Evolutionary conservation across 345 rosid genomes (phyloP), one percentile per base, ranked within the genome.

Genomic region (Acer saccharum): DNA sequence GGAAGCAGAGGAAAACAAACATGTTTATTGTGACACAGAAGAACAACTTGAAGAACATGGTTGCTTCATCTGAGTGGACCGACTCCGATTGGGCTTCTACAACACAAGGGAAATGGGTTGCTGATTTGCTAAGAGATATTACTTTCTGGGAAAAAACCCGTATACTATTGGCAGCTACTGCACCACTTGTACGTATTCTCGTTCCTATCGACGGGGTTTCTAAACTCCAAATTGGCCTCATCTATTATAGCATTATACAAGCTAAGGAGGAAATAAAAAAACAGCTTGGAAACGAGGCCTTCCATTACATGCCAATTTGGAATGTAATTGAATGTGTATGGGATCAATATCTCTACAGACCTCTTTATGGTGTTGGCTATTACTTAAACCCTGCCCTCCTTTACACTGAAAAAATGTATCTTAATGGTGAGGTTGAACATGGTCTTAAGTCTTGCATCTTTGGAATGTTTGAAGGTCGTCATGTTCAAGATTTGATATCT

Each of bases 1-100:
- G n/a, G n/a, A n/a, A n/a, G n/a, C n/a, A n/a, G n/a, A n/a, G n/a
- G n/a, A n/a, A n/a, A n/a, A n/a, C n/a, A n/a, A n/a, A n/a, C n/a
- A n/a, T n/a, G n/a, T n/a, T n/a, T n/a, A n/a, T 23, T 0, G 52
- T 83, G 75, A 69, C 74, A 4, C 80, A 77, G 62, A 84, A 84
- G 84, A 46, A 88, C 35, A 76, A 78, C 39, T 77, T 90, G 81
- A 73, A 50, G 74, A 65, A 73, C 11, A 77, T 87, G 86, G 76
- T 90, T 63, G 32, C 66, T 5, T 87, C 90, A 43, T 67, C 78
- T 46, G 80, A 75, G 4, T 83, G 90, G 93, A 76, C 50, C 4
- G 78, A 29, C 74, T 81, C 86, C 8, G 48, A 3, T 39, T 63
- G 84, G 79, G 82, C 86, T 74, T 78, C 21, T 3, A 75, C 52